Conservation (phyloP, 2,329 filamentous ascomycete genomes). For the Sporothrix luriei region DNA sequence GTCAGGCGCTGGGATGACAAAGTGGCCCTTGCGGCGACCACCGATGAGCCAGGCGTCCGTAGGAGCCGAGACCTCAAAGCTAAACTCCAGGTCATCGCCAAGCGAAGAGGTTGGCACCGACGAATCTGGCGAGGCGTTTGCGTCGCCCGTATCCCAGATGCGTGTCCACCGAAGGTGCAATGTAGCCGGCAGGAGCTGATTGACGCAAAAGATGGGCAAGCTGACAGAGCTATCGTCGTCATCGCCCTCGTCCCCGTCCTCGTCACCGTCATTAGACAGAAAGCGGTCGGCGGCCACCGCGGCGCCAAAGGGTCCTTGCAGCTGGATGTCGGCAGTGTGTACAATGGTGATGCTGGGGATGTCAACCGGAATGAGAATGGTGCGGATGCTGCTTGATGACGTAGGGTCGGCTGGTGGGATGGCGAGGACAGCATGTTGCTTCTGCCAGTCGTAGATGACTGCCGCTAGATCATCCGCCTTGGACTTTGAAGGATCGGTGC, state of each 20-base stretch:
- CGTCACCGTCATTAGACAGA: conserved; percentile 29
- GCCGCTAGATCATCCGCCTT: conserved; percentile 41
- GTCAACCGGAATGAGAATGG: conserved; percentile 86
- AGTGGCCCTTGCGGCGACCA: conserved; percentile 77
- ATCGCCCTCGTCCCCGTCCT: not conserved
- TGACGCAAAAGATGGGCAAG: conserved; percentile 56
- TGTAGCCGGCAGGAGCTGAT: conserved; percentile 65
- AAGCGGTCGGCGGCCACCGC: conserved; percentile 39
- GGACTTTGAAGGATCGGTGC: not conserved
- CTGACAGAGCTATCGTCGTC: not conserved
- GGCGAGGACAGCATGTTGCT: conserved; percentile 41
- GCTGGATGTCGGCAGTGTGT: conserved; percentile 71
- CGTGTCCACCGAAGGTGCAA: conserved; percentile 66
- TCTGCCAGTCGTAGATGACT: conserved; percentile 48
- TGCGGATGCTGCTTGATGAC: conserved; percentile 50
- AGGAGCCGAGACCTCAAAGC: conserved; percentile 77
- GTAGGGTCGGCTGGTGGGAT: conserved; percentile 42
- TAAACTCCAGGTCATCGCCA: conserved; percentile 66
- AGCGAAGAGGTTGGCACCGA: not conserved
- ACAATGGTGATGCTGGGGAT: conserved; percentile 81
- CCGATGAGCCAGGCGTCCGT: conserved; percentile 82
- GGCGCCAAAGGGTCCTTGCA: conserved; percentile 47
- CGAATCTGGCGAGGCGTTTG: conserved; percentile 37
- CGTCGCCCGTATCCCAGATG: conserved; percentile 58
- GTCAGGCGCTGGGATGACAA: conserved; percentile 57